Conservation (phyloP, 2,329 filamentous ascomycete species). For the Alternaria longipes region DNA sequence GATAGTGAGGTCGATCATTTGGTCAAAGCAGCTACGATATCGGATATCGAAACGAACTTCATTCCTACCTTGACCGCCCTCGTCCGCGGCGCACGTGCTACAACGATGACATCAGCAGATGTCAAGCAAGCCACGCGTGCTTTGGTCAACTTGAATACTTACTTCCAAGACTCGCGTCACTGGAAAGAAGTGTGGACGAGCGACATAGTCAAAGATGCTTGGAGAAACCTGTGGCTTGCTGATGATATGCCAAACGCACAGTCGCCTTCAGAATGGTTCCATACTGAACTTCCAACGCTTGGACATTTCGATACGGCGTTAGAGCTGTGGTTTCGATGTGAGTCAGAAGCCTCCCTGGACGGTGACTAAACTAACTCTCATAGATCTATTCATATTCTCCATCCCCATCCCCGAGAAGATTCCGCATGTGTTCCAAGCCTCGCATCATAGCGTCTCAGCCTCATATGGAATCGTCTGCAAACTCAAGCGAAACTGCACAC, state of each 20-base stretch:
- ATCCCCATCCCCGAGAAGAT: conserved; percentile 65
- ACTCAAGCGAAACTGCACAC: conserved; percentile 66
- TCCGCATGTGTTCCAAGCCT: conserved; percentile 69
- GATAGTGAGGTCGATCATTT: conserved; percentile 52
- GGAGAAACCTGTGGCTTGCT: conserved; percentile 58
- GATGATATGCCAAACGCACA: conserved; percentile 55
- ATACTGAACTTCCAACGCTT: conserved; percentile 57
- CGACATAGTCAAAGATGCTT: conserved; percentile 57
- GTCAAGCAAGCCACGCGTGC: conserved; percentile 55
- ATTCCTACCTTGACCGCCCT: conserved; percentile 54
- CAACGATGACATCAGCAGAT: conserved; percentile 50
- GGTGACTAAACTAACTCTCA: conserved; percentile 21
- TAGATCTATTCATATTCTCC: conserved; percentile 64
- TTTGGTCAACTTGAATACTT: conserved; percentile 55
- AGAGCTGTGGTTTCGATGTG: conserved; percentile 58
- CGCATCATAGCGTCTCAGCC: conserved; percentile 69
- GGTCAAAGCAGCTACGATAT: conserved; percentile 46
- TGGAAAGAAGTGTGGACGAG: conserved; percentile 60
- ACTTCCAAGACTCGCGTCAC: conserved; percentile 56
- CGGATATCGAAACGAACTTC: conserved; percentile 53
- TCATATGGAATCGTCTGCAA: conserved; percentile 70
- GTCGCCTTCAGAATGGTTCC: conserved; percentile 56
- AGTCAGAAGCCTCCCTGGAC: conserved; percentile 4
- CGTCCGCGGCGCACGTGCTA: conserved; percentile 51
- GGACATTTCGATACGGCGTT: conserved; percentile 57